A percentile compares a stretch with the other conserved stretches of the same genome.
phyloP scores from a whole-genome alignment of 768 basidiomycete genomes.

The Asterophora parasitica region DNA sequence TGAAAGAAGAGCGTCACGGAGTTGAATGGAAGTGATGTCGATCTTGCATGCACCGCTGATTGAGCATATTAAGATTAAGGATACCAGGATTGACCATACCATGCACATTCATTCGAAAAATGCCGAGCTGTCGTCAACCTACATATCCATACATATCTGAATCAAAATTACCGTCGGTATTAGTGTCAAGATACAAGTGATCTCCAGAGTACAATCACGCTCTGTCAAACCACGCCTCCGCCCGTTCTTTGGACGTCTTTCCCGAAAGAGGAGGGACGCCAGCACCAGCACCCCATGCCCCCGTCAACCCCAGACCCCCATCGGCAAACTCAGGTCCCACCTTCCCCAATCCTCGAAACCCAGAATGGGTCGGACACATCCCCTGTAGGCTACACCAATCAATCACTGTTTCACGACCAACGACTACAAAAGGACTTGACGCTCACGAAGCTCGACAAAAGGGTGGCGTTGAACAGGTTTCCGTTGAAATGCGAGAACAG shows the following conservation, averaged over 20 bases:
- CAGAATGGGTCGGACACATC: constrained; percentile 15
- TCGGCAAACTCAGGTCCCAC: neutral
- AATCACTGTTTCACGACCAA: too few species aligned
- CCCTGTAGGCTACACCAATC: constrained; percentile 9
- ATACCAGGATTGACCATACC: too few species aligned
- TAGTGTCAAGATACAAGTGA: too few species aligned
- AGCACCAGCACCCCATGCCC: constrained; percentile 16
- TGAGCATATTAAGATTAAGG: too few species aligned
- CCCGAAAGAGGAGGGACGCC: constrained; percentile 16
- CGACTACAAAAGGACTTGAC: too few species aligned
- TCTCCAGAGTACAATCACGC: neutral
- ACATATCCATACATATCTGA: too few species aligned
- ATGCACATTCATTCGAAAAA: too few species aligned
- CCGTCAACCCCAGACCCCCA: constrained; percentile 9
- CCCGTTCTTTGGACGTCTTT: constrained; percentile 16
- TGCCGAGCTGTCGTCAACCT: too few species aligned
- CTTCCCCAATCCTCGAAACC: neutral
- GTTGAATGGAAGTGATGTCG: too few species aligned
- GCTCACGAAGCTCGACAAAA: constrained; percentile 16
- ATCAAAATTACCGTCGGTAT: too few species aligned
- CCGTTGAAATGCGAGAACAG: constrained; percentile 18
- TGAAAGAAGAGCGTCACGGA: too few species aligned
- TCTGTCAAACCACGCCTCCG: constrained; percentile 24
- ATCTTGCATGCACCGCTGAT: too few species aligned
- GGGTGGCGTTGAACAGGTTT: constrained; percentile 17